phyloP scores from a whole-genome alignment of 306 rosid species.

The Trifolium repens region DNA sequence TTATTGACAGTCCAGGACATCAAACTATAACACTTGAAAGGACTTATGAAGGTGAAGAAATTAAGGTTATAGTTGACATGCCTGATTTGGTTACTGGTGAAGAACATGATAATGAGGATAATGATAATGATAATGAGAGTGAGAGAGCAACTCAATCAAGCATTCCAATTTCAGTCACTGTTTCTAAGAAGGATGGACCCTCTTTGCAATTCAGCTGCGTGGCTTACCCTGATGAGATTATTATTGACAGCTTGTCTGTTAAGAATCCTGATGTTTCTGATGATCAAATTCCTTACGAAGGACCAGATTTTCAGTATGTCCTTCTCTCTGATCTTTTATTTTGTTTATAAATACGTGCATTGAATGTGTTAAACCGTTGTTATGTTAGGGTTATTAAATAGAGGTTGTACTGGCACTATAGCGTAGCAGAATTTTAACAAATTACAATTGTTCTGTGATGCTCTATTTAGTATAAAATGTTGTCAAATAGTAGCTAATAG shows the following conservation, averaged over 20 bases:
- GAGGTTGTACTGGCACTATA: neutral
- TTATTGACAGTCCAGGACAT: conserved; percentile 65
- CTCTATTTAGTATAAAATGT: neutral
- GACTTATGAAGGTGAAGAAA: conserved; percentile 73
- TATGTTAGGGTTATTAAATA: neutral
- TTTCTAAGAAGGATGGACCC: conserved; percentile 72
- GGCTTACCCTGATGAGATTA: conserved; percentile 80
- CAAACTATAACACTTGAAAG: conserved; percentile 73
- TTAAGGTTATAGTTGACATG: conserved; percentile 87
- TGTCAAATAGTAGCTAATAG: neutral
- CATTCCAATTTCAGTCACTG: conserved; percentile 72
- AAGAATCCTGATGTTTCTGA: conserved; percentile 68
- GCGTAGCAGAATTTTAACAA: neutral
- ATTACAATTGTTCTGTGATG: too few species aligned
- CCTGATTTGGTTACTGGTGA: conserved; percentile 84
- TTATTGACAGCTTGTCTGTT: conserved; percentile 69
- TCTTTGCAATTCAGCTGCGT: conserved; percentile 68
- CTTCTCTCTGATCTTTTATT: neutral
- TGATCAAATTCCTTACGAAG: conserved; percentile 79
- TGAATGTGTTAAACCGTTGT: neutral
- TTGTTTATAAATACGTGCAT: neutral
- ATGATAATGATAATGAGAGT: conserved; percentile 43
- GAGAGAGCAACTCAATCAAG: conserved; percentile 61
- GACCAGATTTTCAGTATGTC: conserved; percentile 89
- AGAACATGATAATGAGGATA: conserved; percentile 32